A percentile compares a stretch with the other conserved stretches of the same genome.
Conservation (phyloP, 257 asterid genomes). For the Solanum ossicruentum region DNA sequence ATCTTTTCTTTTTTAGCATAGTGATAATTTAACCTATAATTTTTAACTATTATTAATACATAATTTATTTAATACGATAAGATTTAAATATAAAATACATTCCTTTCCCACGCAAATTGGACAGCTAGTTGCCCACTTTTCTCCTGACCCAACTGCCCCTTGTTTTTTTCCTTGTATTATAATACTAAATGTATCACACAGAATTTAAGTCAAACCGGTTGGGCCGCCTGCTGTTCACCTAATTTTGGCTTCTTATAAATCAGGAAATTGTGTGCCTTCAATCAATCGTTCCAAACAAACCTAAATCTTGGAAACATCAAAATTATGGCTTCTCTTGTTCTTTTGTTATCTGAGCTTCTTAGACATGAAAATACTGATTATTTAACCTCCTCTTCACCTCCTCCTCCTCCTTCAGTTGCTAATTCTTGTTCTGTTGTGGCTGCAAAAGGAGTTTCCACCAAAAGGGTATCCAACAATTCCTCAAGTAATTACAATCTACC, state of each 20-base stretch:
- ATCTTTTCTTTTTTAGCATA: too few species aligned
- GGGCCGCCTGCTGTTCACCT: background rate
- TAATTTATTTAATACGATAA: too few species aligned
- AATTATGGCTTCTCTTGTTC: constrained; percentile 54
- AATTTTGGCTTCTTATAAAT: background rate
- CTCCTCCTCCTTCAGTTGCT: background rate
- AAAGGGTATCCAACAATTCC: background rate
- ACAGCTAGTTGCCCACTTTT: background rate
- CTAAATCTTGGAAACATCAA: background rate
- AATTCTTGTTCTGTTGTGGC: background rate
- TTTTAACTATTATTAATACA: too few species aligned
- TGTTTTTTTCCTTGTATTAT: background rate
- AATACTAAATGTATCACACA: background rate
- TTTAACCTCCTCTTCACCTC: constrained; percentile 6
- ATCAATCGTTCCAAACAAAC: background rate
- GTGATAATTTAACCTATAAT: too few species aligned
- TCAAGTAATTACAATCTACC: background rate
- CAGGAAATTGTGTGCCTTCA: background rate
- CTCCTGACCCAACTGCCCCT: background rate
- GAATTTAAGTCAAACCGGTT: background rate
- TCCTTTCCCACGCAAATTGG: too few species aligned
- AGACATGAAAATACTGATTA: constrained; percentile 28
- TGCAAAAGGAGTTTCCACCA: background rate
- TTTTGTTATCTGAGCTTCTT: constrained; percentile 43
- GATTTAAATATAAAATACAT: too few species aligned